These are phyloP conservation scores for Pseudogymnoascus sp. DNA, from an alignment of 2,329 filamentous ascomycete species.

Conservation along the genomic window DNA sequence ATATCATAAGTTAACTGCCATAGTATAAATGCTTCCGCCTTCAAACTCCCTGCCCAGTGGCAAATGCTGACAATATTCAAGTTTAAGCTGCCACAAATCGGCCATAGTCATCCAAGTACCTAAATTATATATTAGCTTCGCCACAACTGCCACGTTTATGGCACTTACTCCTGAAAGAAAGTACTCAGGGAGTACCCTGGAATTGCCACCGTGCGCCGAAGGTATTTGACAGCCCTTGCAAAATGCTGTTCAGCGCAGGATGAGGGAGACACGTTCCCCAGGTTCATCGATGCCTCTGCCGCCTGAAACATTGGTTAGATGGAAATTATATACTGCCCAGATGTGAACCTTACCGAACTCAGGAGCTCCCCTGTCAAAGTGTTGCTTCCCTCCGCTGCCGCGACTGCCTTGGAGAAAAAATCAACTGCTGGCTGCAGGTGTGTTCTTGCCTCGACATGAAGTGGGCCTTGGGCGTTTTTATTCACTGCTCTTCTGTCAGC, in stretches of 20 bases:
- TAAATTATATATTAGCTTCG: constrained; percentile 16
- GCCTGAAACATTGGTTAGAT: constrained; percentile 28
- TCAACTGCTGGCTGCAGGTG: constrained; percentile 44
- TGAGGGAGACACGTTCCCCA: constrained; percentile 42
- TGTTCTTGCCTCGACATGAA: constrained; percentile 46
- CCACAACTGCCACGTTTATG: background rate
- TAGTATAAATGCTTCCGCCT: background rate
- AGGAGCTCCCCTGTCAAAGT: constrained; percentile 37
- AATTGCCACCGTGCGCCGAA: constrained; percentile 37
- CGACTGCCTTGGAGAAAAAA: constrained; percentile 41
- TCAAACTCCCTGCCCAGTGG: background rate
- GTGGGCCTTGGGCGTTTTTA: constrained; percentile 23
- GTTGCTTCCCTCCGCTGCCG: constrained; percentile 34
- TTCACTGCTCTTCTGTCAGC: background rate
- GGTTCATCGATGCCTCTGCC: constrained; percentile 45
- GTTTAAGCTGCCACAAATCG: constrained; percentile 16
- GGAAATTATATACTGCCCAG: background rate
- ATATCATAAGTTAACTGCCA: background rate
- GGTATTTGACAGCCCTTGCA: constrained; percentile 37
- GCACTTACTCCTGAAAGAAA: constrained; percentile 40
- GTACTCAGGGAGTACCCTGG: constrained; percentile 36
- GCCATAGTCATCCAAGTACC: constrained; percentile 40
- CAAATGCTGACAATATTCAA: background rate
- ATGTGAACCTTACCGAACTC: constrained; percentile 32
- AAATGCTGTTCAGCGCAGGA: constrained; percentile 39